Evolutionary conservation across 2,329 filamentous ascomycete genomes (phyloP), one percentile per base, ranked within the genome.

Genomic region (Beauveria pseudobassiana): DNA sequence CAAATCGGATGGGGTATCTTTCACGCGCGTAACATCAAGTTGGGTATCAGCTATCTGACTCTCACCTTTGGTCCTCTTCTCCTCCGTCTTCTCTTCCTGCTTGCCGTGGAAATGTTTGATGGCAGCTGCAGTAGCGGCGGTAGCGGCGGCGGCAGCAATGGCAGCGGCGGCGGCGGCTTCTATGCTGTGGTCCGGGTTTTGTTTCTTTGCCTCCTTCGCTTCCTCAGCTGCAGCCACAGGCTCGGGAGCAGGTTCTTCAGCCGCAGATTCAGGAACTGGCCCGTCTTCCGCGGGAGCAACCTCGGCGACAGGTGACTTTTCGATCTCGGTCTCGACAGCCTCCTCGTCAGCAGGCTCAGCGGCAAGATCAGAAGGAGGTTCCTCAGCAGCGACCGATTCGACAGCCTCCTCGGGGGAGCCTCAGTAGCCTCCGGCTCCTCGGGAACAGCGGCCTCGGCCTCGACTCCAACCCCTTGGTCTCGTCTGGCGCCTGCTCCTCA

Each of bases 11-110:
- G 61, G 55, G 55, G 55, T 59, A 63, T 63, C 55, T 30, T 54
- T 51, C 48, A 59, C 55, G n/a, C 34, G 49, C 54, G 50, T 48
- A 63, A 55, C 22, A 42, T 59, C 49, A 63, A 53, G 8, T 59
- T 59, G 53, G 60, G 60, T 59, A 59, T 63, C 55, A 54, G 48
- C 49, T 56, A 53, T 16, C 40, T 63, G 38, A 10, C 54, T 60
- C 49, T 61, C 48, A 54, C 54, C 62, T 61, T 63, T 58, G 30
- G 73, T 71, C 59, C 70, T 73, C n/a, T 57, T 42, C n/a, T 62
- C 40, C 1, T 43, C 59, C 16, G 58, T 12, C 20, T 64, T 62
- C 22, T 49, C 52, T 20, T 48, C 62, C 53, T 45, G 48, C 45
- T 52, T n/a, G 12, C 20, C 60, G 5, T 59, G 59, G 3, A 46